A percentile compares a stretch with the other conserved stretches of the same genome.
These are phyloP conservation scores for Neodidymelliopsis sp. DNA, from an alignment of 2,329 filamentous ascomycete genomes.

Conservation along the genomic window DNA sequence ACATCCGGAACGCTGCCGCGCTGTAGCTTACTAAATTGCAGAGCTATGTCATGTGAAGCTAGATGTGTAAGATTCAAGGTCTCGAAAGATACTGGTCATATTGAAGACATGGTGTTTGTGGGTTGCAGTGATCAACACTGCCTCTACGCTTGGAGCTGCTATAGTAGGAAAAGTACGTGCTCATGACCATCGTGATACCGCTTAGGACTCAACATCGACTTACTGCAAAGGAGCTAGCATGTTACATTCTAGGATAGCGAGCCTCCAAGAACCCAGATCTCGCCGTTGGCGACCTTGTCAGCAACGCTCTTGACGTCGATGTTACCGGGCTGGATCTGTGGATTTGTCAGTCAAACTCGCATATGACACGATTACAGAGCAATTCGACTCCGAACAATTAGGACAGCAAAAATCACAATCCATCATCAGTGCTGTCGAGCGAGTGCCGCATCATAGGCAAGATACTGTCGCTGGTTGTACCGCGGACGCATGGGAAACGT, in stretches of 20 bases:
- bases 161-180: background rate
- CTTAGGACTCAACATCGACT: background rate
- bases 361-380: background rate
- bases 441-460: background rate
- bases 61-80: slow-evolving; percentile 5
- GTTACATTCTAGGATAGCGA: slow-evolving; percentile 52
- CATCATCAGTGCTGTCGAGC: too few species aligned
- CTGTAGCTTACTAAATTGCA: slow-evolving; percentile 16
- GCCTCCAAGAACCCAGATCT: slow-evolving; percentile 79
- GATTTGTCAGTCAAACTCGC: slow-evolving; percentile 18
- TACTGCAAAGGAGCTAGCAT: background rate
- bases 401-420: background rate
- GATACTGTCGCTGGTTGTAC: too few species aligned
- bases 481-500: too few species aligned
- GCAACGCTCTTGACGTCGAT: slow-evolving; percentile 79
- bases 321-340: slow-evolving; percentile 76
- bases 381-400: background rate
- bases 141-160: background rate
- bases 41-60: slow-evolving; percentile 1
- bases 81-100: slow-evolving; percentile 5
- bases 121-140: background rate
- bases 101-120: background rate
- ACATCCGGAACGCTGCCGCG: slow-evolving; percentile 7
- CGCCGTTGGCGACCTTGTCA: slow-evolving; percentile 82
- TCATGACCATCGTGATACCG: background rate